Conservation (phyloP, 352 stramenopile species). For the Pythium periplocum region DNA sequence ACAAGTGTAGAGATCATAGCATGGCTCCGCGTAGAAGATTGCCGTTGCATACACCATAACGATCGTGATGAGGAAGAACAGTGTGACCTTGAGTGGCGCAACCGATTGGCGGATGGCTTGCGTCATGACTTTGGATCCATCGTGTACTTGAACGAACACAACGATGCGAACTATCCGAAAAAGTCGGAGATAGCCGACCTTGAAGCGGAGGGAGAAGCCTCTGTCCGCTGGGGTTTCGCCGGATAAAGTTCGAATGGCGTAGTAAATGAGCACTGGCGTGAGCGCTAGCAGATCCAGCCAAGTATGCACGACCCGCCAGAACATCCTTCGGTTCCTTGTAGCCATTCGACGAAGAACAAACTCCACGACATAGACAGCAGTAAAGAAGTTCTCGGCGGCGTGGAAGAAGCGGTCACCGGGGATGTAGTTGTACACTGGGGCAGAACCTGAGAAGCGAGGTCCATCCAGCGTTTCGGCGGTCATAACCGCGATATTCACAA, state of each 20-base stretch:
- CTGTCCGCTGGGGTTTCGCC: conserved; percentile 16
- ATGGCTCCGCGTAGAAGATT: no score
- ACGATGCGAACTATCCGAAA: conserved; percentile 32
- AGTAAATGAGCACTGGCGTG: conserved; percentile 21
- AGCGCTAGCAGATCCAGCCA: conserved; percentile 30
- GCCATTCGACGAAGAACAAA: conserved; percentile 26
- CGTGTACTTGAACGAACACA: conserved; percentile 23
- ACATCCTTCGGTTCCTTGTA: conserved; percentile 17
- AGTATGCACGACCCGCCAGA: conserved; percentile 27
- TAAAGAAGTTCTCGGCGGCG: conserved; percentile 25
- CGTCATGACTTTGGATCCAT: conserved; percentile 46
- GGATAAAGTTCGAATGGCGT: conserved; percentile 5
- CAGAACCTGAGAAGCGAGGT: conserved; percentile 30
- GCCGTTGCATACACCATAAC: neutral
- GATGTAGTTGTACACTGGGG: conserved; percentile 42
- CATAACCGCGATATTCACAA: conserved; percentile 40
- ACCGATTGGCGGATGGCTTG: conserved; percentile 27
- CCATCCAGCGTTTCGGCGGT: conserved; percentile 45
- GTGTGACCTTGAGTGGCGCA: conserved; percentile 40
- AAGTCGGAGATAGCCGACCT: conserved; percentile 26
- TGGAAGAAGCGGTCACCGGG: conserved; percentile 23
- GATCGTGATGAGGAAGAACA: conserved; percentile 48
- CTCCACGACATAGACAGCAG: conserved; percentile 37
- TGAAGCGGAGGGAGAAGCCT: conserved; percentile 5
- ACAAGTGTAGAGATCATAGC: no score